phyloP scores from a whole-genome alignment of 352 stramenopile genomes.

The Phytophthora boehmeriae region DNA sequence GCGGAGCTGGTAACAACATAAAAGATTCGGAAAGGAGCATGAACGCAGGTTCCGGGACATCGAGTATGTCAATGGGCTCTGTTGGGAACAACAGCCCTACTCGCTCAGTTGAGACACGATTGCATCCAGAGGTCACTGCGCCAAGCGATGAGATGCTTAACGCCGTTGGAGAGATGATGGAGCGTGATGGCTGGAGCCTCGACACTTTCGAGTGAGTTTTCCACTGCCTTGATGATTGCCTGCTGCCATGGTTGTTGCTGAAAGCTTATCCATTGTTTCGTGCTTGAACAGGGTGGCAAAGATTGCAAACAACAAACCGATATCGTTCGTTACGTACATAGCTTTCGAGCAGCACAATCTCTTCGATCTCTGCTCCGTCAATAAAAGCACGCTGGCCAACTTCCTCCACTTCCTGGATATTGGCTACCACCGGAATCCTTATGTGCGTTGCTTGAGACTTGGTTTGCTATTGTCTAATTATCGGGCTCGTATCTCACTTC shows the following conservation, averaged over 20 bases:
- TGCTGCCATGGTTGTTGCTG: not conserved
- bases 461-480: not conserved
- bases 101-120: conserved; percentile 47
- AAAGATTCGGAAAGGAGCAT: conserved; percentile 32
- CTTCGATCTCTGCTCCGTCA: conserved; percentile 72
- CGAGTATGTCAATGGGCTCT: conserved; percentile 16
- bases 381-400: conserved; percentile 79
- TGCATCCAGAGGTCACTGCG: conserved; percentile 67
- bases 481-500: not conserved
- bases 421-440: conserved; percentile 82
- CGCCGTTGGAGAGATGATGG: conserved; percentile 70
- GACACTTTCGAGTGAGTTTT: conserved; percentile 69
- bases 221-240: not conserved
- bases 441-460: conserved; percentile 68
- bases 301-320: conserved; percentile 67
- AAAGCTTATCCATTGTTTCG: conserved; percentile 10
- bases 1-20: not conserved
- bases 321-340: conserved; percentile 86
- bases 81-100: conserved; percentile 13
- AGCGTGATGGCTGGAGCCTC: conserved; percentile 75
- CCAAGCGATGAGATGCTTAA: conserved; percentile 71
- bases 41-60: conserved; percentile 19
- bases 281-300: conserved; percentile 49
- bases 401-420: conserved; percentile 84
- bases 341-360: conserved; percentile 86